Evolutionary conservation across 2,329 filamentous ascomycete species (phyloP).

Genomic region (Acrodontium crateriforme): DNA sequence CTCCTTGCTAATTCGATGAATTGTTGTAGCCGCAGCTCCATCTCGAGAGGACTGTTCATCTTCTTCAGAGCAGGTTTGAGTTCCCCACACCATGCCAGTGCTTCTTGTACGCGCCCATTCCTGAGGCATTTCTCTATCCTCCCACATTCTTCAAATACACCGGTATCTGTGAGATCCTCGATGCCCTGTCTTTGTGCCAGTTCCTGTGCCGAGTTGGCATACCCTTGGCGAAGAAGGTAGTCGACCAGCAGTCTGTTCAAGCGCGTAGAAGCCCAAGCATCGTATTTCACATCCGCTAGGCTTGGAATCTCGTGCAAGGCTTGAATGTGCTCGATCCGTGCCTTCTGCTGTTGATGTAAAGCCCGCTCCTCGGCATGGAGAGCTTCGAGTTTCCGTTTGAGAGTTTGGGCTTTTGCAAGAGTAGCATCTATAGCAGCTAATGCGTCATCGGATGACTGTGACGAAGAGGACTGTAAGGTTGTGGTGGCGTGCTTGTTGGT

Average conservation of each 20-base stretch:
- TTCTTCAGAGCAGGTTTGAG: slow-evolving; percentile 88
- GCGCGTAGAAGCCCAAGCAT: slow-evolving; percentile 70
- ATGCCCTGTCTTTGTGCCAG: slow-evolving; percentile 65
- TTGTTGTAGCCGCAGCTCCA: slow-evolving; percentile 84
- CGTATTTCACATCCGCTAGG: slow-evolving; percentile 85
- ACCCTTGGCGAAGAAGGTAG: slow-evolving; percentile 75
- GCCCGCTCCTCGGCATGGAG: slow-evolving; percentile 67
- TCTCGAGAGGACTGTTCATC: slow-evolving; percentile 76
- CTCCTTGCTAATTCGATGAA: slow-evolving; percentile 80
- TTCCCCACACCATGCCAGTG: slow-evolving; percentile 79
- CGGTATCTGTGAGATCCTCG: slow-evolving; percentile 70
- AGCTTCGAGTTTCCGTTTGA: slow-evolving; percentile 73
- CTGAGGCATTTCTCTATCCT: slow-evolving; percentile 61
- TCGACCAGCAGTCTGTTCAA: slow-evolving; percentile 83
- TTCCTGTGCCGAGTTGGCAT: slow-evolving; percentile 59
- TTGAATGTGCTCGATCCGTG: slow-evolving; percentile 66
- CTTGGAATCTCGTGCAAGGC: slow-evolving; percentile 67
- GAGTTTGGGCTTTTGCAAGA: slow-evolving; percentile 66
- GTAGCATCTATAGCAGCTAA: slow-evolving; percentile 71
- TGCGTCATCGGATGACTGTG: slow-evolving; percentile 57
- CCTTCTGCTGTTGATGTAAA: slow-evolving; percentile 61
- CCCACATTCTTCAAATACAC: slow-evolving; percentile 73
- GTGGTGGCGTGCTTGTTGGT: slow-evolving; percentile 50
- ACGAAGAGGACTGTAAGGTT: slow-evolving; percentile 36
- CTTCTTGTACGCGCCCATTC: slow-evolving; percentile 57